phyloP scores from a whole-genome alignment of 2,329 filamentous ascomycete species.

The Scolecobasidium constrictum region DNA sequence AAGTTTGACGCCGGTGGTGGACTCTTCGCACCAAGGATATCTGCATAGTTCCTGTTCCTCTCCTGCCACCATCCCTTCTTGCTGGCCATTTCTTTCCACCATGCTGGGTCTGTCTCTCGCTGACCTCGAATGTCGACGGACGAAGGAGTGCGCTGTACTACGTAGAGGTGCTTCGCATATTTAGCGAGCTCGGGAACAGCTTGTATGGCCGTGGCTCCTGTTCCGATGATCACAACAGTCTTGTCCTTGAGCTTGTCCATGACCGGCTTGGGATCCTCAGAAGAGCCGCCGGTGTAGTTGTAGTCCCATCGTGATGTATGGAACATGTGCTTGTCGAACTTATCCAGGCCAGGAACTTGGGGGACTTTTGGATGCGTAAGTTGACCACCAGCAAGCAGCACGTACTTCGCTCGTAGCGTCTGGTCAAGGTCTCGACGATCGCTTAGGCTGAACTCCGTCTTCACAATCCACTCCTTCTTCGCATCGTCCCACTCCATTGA shows the following conservation, averaged over 20 bases:
- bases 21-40: conserved; percentile 21
- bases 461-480: conserved; percentile 1
- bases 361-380: conserved; percentile 33
- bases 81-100: background rate
- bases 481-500: conserved; percentile 32
- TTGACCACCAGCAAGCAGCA: conserved; percentile 30
- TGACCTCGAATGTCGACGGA: conserved; percentile 23
- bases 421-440: conserved; percentile 28
- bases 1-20: conserved; percentile 24
- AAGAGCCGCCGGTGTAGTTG: conserved; percentile 25
- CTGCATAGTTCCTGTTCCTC: conserved; percentile 36
- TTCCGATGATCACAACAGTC: conserved; percentile 30
- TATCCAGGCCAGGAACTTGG: conserved; percentile 26
- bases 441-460: conserved; percentile 17
- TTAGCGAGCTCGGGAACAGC: conserved; percentile 25
- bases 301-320: conserved; percentile 34
- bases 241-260: conserved; percentile 28
- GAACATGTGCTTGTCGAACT: conserved; percentile 27
- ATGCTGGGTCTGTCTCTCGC: conserved; percentile 11
- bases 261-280: background rate
- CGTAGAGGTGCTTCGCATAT: conserved; percentile 21
- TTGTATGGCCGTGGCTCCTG: conserved; percentile 30
- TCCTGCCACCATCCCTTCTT: conserved; percentile 38
- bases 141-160: conserved; percentile 31
- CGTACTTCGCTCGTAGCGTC: conserved; percentile 25